phyloP scores from a whole-genome alignment of 768 basidiomycete species.

The Clitopilus passeckerianus region DNA sequence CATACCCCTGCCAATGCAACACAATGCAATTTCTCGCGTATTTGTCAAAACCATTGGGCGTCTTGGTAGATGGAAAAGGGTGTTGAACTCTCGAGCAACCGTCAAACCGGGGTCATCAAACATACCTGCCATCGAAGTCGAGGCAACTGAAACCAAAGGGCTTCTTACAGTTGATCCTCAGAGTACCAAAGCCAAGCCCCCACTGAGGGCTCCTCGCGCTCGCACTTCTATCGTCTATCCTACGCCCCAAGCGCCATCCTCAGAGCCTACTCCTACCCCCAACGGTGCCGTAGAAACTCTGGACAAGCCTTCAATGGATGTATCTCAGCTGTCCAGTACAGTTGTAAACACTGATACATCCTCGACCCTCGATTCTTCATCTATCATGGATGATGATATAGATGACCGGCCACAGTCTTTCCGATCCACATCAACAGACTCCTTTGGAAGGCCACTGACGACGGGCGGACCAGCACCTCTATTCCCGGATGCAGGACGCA shows the following conservation, averaged over 20 bases:
- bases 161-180: slow-evolving; percentile 48
- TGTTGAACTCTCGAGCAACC: slow-evolving; percentile 47
- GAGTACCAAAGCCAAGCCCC: neutral
- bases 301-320: neutral
- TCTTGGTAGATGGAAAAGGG: slow-evolving; percentile 78
- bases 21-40: slow-evolving; percentile 65
- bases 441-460: slow-evolving; percentile 40
- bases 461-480: slow-evolving; percentile 26
- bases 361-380: slow-evolving; percentile 1
- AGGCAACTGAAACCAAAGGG: slow-evolving; percentile 55
- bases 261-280: neutral
- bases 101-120: slow-evolving; percentile 34
- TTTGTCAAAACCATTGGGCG: slow-evolving; percentile 81
- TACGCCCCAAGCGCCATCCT: neutral
- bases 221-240: neutral
- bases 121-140: slow-evolving; percentile 70
- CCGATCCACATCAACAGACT: slow-evolving; percentile 44
- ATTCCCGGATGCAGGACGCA: slow-evolving; percentile 30
- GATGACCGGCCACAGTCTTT: slow-evolving; percentile 29
- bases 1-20: slow-evolving; percentile 44
- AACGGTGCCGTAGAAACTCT: neutral
- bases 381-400: neutral
- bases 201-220: neutral
- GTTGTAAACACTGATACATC: neutral
- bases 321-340: neutral